Percentiles rank a stretch among this genome's conserved stretches.
phyloP scores from a whole-genome alignment of 108 stramenopile genomes.

The Bacterosira constricta region DNA sequence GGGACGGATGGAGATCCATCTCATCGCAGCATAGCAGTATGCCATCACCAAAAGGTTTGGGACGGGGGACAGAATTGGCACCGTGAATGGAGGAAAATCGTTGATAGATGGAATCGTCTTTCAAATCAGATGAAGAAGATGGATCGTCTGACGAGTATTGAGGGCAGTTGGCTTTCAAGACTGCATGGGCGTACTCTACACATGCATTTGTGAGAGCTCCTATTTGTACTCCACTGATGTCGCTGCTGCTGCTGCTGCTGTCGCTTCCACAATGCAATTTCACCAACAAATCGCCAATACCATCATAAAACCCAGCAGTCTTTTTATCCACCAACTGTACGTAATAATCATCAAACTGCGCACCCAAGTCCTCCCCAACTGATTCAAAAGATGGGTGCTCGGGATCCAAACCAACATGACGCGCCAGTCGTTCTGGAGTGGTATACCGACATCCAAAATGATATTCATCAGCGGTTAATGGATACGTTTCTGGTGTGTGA shows the following conservation, averaged over 20 bases:
- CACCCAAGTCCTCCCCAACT: constrained; percentile 58
- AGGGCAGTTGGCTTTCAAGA: constrained; percentile 66
- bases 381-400: constrained; percentile 55
- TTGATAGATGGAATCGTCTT: constrained; percentile 40
- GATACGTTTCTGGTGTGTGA: constrained; percentile 37
- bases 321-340: constrained; percentile 66
- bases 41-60: constrained; percentile 82
- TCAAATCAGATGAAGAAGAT: background rate
- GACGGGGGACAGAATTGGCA: constrained; percentile 76
- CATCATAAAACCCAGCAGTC: constrained; percentile 79
- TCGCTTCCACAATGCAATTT: constrained; percentile 24
- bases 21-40: constrained; percentile 67
- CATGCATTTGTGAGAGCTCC: constrained; percentile 88
- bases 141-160: constrained; percentile 1
- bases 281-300: constrained; percentile 60
- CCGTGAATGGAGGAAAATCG: constrained; percentile 77
- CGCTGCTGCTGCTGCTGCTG: constrained; percentile 1
- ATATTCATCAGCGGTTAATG: constrained; percentile 62
- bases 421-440: constrained; percentile 82
- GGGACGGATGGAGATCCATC: constrained; percentile 55
- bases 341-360: constrained; percentile 81
- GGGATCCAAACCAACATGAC: constrained; percentile 79
- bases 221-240: constrained; percentile 33
- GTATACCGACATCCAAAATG: constrained; percentile 72
- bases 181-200: constrained; percentile 84